Percentiles rank a stretch among this genome's conserved stretches.
These are phyloP conservation scores for Globisporangium takayamanum DNA, from an alignment of 352 stramenopile species.

Conservation along the genomic window DNA sequence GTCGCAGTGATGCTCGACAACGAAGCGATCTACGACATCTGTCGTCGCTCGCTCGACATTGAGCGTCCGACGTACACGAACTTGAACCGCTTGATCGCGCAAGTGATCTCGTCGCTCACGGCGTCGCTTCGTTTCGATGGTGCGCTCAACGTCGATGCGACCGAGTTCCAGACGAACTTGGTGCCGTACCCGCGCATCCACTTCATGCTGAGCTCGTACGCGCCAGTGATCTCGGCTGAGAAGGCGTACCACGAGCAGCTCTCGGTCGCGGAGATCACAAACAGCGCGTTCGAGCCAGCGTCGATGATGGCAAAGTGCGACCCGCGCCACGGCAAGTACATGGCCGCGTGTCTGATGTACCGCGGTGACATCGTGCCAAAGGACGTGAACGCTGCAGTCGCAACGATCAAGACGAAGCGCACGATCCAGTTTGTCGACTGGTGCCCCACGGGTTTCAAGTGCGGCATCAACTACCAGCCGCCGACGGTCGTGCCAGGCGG, in stretches of 20 bases:
- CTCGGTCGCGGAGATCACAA: conserved; percentile 98
- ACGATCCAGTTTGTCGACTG: conserved; percentile 99
- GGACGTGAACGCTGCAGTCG: conserved; percentile 95
- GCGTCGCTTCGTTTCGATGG: conserved; percentile 97
- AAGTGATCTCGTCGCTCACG: conserved; percentile 98
- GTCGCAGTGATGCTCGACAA: conserved; percentile 98
- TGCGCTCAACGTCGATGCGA: conserved; percentile 98
- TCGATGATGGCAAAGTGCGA: conserved; percentile 99
- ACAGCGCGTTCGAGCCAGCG: conserved; percentile 95
- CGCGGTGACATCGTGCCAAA: conserved; percentile 93
- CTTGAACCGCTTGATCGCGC: conserved; percentile 96
- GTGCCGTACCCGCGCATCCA: conserved; percentile 99
- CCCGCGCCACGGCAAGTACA: conserved; percentile 98
- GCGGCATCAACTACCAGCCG: conserved; percentile 98
- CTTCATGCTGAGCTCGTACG: conserved; percentile 99
- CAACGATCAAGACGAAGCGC: conserved; percentile 99
- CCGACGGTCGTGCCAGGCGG: conserved; percentile 94
- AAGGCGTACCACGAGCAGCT: conserved; percentile 98
- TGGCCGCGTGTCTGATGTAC: conserved; percentile 98
- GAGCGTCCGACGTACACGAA: conserved; percentile 99
- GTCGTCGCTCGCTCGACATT: conserved; percentile 95
- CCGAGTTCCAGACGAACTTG: conserved; percentile 99
- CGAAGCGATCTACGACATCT: conserved; percentile 98
- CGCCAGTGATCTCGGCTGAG: conserved; percentile 96
- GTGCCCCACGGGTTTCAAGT: conserved; percentile 99